Conservation (phyloP, 148 eudicot species). For the Chenopodium suecicum region DNA sequence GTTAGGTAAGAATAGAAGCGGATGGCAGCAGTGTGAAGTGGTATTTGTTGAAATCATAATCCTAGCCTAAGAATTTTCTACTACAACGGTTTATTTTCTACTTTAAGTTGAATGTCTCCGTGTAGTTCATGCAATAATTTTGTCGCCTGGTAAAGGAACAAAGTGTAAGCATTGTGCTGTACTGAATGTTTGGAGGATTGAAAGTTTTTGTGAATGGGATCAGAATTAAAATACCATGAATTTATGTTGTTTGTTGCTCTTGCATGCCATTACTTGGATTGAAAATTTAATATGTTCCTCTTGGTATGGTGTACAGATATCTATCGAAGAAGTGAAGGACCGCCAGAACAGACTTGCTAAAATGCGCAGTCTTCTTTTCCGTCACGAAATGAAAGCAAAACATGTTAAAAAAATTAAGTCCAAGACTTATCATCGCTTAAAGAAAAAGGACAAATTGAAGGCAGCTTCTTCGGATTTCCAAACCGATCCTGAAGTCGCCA, state of each 20-base stretch:
- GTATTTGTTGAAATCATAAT: no score
- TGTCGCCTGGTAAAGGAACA: not conserved
- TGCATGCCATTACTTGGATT: not conserved
- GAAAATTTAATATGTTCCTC: not conserved
- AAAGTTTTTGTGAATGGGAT: no score
- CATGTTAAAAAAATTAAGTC: slow-evolving; percentile 84
- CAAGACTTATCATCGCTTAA: slow-evolving; percentile 72
- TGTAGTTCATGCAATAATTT: not conserved
- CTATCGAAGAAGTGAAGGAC: slow-evolving; percentile 77
- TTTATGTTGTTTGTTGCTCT: not conserved
- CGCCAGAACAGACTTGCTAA: slow-evolving; percentile 76
- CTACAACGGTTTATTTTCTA: no score
- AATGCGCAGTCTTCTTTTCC: slow-evolving; percentile 88
- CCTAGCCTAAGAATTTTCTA: no score
- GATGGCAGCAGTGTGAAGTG: no score
- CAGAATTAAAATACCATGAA: not conserved
- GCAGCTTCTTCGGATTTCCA: slow-evolving; percentile 38
- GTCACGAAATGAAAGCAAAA: slow-evolving; percentile 85
- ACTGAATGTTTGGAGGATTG: no score
- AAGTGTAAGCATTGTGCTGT: not conserved
- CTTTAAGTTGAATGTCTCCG: not conserved
- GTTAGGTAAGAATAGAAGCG: no score
- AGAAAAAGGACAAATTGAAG: slow-evolving; percentile 78
- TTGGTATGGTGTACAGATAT: slow-evolving; percentile 49
- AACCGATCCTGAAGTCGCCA: slow-evolving; percentile 70